Evolutionary conservation across 2,329 filamentous ascomycete species (phyloP).

Genomic region (Nothomitra cinnamomea): DNA sequence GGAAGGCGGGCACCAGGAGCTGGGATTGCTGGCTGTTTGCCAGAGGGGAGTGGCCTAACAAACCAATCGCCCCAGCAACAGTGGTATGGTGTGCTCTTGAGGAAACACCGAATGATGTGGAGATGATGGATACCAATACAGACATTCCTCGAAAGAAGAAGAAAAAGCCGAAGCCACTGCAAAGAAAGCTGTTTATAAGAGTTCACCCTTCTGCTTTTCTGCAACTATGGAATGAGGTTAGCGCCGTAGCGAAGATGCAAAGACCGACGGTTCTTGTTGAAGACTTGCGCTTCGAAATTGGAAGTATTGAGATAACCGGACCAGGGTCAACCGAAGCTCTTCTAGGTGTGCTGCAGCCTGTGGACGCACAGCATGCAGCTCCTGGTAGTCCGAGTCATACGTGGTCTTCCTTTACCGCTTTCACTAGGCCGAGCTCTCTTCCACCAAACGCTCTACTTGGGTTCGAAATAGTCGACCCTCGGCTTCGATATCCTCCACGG

Average conservation of each 20-base stretch:
- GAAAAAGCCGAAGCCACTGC: constrained; percentile 13
- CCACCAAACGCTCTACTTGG: constrained; percentile 52
- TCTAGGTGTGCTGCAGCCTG: constrained; percentile 45
- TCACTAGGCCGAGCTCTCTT: constrained; percentile 53
- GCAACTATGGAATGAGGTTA: constrained; percentile 47
- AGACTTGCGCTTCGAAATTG: constrained; percentile 55
- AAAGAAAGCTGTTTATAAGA: constrained; percentile 47
- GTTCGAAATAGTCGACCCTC: constrained; percentile 63
- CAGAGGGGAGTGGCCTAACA: constrained; percentile 31
- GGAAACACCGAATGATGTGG: constrained; percentile 9
- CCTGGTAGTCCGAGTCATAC: constrained; percentile 20
- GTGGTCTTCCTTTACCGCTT: constrained; percentile 26
- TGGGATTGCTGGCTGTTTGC: constrained; percentile 43
- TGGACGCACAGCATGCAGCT: constrained; percentile 10
- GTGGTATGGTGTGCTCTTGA: constrained; percentile 53
- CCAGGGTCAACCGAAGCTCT: constrained; percentile 69
- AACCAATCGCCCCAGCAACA: constrained; percentile 50
- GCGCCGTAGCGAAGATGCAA: constrained; percentile 39
- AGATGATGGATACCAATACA: background rate
- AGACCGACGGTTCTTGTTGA: constrained; percentile 46
- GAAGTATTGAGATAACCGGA: constrained; percentile 51
- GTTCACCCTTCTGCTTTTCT: constrained; percentile 70
- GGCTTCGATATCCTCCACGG: constrained; percentile 58
- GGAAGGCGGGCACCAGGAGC: constrained; percentile 45
- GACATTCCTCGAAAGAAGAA: constrained; percentile 7